phyloP scores from a whole-genome alignment of 257 asterid genomes.

The Solanum phureja region DNA sequence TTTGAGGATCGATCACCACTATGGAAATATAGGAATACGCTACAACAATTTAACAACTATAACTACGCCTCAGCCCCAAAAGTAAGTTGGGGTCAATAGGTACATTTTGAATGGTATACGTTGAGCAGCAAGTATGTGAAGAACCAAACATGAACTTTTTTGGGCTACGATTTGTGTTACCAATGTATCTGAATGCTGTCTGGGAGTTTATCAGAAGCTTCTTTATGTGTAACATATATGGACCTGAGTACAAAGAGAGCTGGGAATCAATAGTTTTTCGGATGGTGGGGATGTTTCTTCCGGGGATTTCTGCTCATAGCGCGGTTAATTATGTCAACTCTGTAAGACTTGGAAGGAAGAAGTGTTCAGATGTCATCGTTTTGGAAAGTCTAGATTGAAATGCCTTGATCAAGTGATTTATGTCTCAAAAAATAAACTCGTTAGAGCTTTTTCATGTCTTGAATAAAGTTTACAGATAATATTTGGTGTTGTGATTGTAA shows the following conservation, averaged over 20 bases:
- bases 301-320: constrained; percentile 75
- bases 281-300: constrained; percentile 52
- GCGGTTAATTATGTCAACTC: constrained; percentile 78
- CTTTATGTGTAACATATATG: constrained; percentile 25
- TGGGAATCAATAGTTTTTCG: constrained; percentile 63
- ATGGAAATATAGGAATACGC: no score
- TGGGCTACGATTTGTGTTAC: constrained; percentile 46
- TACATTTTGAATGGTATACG: constrained; percentile 11
- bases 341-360: constrained; percentile 55
- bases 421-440: background rate
- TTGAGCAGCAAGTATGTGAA: constrained; percentile 33
- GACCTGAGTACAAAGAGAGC: constrained; percentile 57
- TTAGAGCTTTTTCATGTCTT: background rate
- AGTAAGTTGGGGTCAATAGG: no score
- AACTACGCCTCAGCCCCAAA: no score
- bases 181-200: constrained; percentile 42
- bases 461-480: background rate
- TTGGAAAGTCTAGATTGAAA: background rate
- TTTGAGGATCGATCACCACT: no score
- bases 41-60: no score
- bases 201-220: constrained; percentile 82
- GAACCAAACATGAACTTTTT: constrained; percentile 80
- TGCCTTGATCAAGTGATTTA: background rate
- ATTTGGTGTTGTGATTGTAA: background rate
- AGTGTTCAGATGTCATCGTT: constrained; percentile 6